phyloP scores from a whole-genome alignment of 176 grass and related monocot genomes.

The Ensete glaucum region DNA sequence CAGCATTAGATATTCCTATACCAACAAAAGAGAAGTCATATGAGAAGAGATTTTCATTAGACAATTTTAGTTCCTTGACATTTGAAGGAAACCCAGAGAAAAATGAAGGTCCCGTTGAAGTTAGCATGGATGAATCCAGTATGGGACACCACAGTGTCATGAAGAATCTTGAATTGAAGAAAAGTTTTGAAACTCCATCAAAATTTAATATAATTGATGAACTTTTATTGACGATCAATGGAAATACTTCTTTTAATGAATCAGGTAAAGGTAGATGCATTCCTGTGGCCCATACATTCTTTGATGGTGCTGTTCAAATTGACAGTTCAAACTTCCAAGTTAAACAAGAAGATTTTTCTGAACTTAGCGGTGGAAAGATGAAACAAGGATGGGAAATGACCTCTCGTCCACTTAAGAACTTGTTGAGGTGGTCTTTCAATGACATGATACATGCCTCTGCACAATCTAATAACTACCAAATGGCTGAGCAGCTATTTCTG shows the following conservation, averaged over 20 bases:
- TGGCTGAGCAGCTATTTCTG: constrained; percentile 72
- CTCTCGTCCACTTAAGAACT: constrained; percentile 29
- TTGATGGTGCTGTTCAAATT: constrained; percentile 26
- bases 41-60: constrained; percentile 25
- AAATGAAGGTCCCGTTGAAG: background rate
- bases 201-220: background rate
- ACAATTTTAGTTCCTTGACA: constrained; percentile 9
- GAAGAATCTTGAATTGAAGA: background rate
- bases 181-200: background rate
- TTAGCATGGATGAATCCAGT: background rate
- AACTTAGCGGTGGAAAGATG: constrained; percentile 23
- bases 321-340: background rate
- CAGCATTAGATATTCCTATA: constrained; percentile 82
- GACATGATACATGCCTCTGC: constrained; percentile 63
- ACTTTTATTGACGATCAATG: background rate
- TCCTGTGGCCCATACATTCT: background rate
- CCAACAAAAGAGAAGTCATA: constrained; percentile 37
- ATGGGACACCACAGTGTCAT: background rate
- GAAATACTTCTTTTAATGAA: background rate
- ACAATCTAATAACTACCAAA: constrained; percentile 26
- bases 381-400: constrained; percentile 18
- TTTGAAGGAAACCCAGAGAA: constrained; percentile 26
- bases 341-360: constrained; percentile 8
- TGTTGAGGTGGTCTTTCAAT: constrained; percentile 76
- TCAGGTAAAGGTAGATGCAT: background rate